These are phyloP conservation scores for Ogataea pini DNA, from an alignment of 805 yeast species.

Conservation along the genomic window DNA sequence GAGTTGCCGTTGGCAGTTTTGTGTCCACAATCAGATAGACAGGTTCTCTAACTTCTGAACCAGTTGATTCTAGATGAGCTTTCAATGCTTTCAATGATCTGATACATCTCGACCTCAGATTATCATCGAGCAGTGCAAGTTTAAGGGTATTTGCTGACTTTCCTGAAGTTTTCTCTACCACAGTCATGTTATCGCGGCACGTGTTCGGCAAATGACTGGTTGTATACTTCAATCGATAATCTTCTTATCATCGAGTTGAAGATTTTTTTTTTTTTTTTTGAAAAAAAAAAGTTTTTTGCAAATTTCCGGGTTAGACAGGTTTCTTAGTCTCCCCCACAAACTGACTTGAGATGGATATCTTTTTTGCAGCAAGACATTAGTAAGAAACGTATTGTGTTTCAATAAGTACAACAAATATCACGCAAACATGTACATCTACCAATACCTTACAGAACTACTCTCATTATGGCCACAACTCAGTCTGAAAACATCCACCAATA, in stretches of 20 bases:
- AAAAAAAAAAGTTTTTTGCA: neutral
- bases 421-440: neutral
- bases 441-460: slow-evolving; percentile 3
- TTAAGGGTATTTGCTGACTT: neutral
- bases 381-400: too few species aligned
- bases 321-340: too few species aligned
- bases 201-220: too few species aligned
- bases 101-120: slow-evolving; percentile 19
- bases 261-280: neutral
- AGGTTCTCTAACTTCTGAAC: slow-evolving; percentile 31
- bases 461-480: neutral
- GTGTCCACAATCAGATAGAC: slow-evolving; percentile 50
- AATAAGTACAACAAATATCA: neutral
- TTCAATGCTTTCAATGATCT: slow-evolving; percentile 35
- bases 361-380: too few species aligned
- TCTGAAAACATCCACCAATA: neutral
- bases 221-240: too few species aligned
- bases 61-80: slow-evolving; percentile 30
- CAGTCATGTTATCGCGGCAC: neutral
- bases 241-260: neutral
- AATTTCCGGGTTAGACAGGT: too few species aligned
- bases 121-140: slow-evolving; percentile 17
- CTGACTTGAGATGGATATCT: too few species aligned
- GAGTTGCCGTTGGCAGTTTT: slow-evolving; percentile 42
- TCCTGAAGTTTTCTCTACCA: neutral